Conservation (phyloP, 2,329 filamentous ascomycete genomes). For the Apiospora hydei region DNA sequence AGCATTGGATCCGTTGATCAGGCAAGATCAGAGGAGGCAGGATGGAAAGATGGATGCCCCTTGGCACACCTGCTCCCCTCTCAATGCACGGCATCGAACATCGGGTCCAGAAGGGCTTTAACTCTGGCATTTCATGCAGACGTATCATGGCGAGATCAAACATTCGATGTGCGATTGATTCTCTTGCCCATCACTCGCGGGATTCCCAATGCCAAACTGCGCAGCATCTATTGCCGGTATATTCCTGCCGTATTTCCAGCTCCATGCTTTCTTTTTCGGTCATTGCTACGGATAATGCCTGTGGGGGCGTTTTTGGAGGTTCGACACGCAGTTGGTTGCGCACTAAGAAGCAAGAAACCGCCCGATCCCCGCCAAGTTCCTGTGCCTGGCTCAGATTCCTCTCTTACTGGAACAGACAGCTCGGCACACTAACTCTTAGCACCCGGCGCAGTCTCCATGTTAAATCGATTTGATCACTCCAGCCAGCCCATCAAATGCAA, state of each 20-base stretch:
- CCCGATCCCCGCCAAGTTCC: not conserved
- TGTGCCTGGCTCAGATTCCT: not conserved
- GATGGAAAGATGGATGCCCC: not conserved
- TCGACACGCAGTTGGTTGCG: not conserved
- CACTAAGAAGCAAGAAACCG: not conserved
- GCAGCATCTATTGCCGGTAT: not conserved
- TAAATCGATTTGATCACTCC: not conserved
- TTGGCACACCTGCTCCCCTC: not conserved
- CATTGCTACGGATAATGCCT: not conserved
- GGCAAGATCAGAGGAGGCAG: not conserved
- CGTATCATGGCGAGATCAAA: not conserved
- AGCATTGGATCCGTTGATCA: not conserved
- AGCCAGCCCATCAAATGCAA: not conserved
- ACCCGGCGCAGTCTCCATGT: not conserved
- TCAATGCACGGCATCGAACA: not conserved
- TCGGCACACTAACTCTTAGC: conserved; percentile 1
- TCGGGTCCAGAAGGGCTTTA: not conserved
- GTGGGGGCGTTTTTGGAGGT: not conserved
- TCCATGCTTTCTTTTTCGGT: not conserved
- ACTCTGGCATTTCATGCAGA: not conserved
- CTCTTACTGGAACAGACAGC: not conserved
- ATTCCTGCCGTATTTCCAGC: not conserved
- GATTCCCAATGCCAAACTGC: not conserved
- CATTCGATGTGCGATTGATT: not conserved
- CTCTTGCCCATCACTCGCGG: not conserved